Evolutionary conservation across 2,329 filamentous ascomycete species (phyloP), one percentile per base, ranked within the genome.

Genomic region (Aspergillus versicolor): DNA sequence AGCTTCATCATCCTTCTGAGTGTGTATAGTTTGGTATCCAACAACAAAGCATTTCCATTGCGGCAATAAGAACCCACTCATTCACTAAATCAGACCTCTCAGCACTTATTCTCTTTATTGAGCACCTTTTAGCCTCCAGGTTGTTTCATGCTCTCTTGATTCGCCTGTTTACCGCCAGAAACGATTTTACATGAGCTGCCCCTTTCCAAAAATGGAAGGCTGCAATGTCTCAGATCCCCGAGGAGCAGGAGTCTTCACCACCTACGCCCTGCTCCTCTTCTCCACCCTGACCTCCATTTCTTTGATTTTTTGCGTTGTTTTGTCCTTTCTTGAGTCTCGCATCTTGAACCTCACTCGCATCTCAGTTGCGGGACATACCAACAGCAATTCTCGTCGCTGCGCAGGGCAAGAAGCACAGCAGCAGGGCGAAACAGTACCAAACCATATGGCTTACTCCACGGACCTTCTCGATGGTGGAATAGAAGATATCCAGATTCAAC

Each of bases 161-260:
- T 15, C 15, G 13, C 27, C 3, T 27, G 21, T 40, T 15, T n/a
- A 13, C 21, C 30, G 8, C 27, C 24, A 13, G 17, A 24, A n/a
- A 21, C 38, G 8, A 0, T 8, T 8, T 38, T 32, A 5, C 17
- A 24, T 17, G 19, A 24, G n/a, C 27, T n/a, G 5, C 15, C 30
- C 11, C 48, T 44, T 61, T 55, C 61, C 61, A 19, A 60, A 63
- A 55, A 60, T 60, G 62, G 61, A 62, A 63, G 54, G 38, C 5
- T 54, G 54, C 34, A 46, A 15, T 49, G 30, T 22, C 42, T 34
- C 24, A 27, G 49, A 15, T 22, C 1, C 13, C 27, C 30, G 34
- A 7, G 24, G 27, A 34, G n/a, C 8, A 19, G 37, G 17, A 7
- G 37, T 5, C 15, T 44, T 52, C 12, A 22, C 17, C 24, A 15